Evolutionary conservation across 2,329 filamentous ascomycete genomes (phyloP).

Genomic region (Ophiosphaerella korrae): DNA sequence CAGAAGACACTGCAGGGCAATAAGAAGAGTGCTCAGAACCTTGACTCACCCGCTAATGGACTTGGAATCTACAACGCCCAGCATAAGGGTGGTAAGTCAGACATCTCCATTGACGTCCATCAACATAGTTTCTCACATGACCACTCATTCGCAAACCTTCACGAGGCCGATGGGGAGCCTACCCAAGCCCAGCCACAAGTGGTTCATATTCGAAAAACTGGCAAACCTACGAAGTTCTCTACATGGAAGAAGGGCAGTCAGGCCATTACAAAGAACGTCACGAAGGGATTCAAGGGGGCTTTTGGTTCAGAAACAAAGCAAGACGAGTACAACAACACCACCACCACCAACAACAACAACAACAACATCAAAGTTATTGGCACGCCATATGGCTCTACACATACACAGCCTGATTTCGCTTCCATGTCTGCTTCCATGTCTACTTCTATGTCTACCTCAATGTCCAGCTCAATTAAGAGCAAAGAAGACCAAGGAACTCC

Average conservation of each 20-base stretch:
- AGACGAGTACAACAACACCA: constrained; percentile 61
- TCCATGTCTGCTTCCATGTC: constrained; percentile 26
- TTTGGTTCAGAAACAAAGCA: constrained; percentile 68
- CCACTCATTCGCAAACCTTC: constrained; percentile 49
- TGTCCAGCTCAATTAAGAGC: constrained; percentile 37
- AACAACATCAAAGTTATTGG: constrained; percentile 56
- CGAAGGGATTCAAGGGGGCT: constrained; percentile 91
- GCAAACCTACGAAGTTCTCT: constrained; percentile 94
- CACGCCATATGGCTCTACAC: constrained; percentile 48
- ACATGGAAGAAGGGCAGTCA: constrained; percentile 99
- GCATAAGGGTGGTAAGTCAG: constrained; percentile 46
- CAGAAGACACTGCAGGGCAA: constrained; percentile 90
- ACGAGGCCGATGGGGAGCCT: constrained; percentile 68
- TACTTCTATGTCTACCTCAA: constrained; percentile 20
- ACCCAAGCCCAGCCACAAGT: constrained; percentile 80
- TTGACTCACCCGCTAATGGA: constrained; percentile 58
- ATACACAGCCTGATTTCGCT: constrained; percentile 43
- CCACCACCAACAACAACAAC: constrained; percentile 56
- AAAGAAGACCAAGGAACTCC: constrained; percentile 31
- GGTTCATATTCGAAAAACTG: constrained; percentile 86
- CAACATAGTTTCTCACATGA: constrained; percentile 37
- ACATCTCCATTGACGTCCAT: constrained; percentile 51
- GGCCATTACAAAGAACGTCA: constrained; percentile 90
- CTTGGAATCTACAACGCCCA: constrained; percentile 64
- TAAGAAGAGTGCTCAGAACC: constrained; percentile 54